A percentile compares a stretch with the other conserved stretches of the same genome.
phyloP scores from a whole-genome alignment of 768 basidiomycete genomes.

The Xanthoconium stramineum region DNA sequence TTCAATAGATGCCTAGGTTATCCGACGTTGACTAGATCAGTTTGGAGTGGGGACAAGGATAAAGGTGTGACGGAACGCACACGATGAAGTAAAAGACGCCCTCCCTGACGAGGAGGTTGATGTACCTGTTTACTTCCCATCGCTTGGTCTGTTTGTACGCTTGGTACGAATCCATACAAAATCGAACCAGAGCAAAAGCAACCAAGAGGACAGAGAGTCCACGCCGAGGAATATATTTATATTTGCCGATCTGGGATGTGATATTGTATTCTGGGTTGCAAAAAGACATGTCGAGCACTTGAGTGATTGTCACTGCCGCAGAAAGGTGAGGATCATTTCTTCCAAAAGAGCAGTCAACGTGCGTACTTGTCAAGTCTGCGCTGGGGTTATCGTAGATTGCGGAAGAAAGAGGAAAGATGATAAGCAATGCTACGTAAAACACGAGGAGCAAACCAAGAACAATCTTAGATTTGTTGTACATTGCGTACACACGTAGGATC shows the following conservation, averaged over 20 bases:
- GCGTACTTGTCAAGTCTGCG: slow-evolving; percentile 8
- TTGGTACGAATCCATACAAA: slow-evolving; percentile 6
- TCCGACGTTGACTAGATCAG: background rate
- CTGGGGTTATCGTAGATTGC: slow-evolving; percentile 3
- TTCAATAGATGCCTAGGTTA: slow-evolving; percentile 13
- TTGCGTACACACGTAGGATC: slow-evolving; percentile 26
- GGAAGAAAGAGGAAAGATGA: background rate
- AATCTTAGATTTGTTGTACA: slow-evolving; percentile 16
- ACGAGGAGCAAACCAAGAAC: slow-evolving; percentile 14
- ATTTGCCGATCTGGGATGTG: background rate
- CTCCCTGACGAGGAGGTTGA: slow-evolving; percentile 12
- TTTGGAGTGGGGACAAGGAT: background rate
- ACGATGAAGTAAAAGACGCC: slow-evolving; percentile 16
- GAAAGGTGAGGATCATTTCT: background rate
- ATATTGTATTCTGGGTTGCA: slow-evolving; percentile 1
- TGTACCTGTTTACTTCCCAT: slow-evolving; percentile 13
- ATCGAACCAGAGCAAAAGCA: background rate
- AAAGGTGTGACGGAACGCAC: slow-evolving; percentile 8
- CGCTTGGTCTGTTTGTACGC: slow-evolving; percentile 6
- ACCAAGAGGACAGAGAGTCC: slow-evolving; percentile 13
- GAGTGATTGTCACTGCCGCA: slow-evolving; percentile 5
- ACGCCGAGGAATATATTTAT: slow-evolving; percentile 12
- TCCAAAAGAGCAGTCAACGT: background rate
- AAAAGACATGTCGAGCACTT: slow-evolving; percentile 14
- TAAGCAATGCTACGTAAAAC: slow-evolving; percentile 6